Percentiles rank a stretch among this genome's conserved stretches.
phyloP scores from a whole-genome alignment of 306 rosid species.

The Lathyrus aphaca region DNA sequence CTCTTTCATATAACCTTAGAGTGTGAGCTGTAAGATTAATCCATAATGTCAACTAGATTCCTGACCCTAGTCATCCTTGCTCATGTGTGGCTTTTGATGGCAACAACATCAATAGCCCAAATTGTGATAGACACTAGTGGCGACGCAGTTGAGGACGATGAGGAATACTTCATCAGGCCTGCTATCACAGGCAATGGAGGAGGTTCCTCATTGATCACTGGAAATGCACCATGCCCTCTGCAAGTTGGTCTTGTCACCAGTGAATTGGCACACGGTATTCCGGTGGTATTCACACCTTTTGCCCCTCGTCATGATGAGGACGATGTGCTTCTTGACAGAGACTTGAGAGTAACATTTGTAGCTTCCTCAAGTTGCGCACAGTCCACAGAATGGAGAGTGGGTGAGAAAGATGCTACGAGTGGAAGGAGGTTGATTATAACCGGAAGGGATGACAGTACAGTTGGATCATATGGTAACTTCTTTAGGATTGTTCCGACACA shows the following conservation, averaged over 20 bases:
- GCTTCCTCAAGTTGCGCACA: conserved; percentile 24
- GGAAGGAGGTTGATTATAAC: conserved; percentile 43
- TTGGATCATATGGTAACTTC: conserved; percentile 28
- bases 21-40: background rate
- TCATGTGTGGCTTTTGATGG: conserved; percentile 40
- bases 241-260: conserved; percentile 54
- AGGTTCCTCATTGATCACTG: conserved; percentile 49
- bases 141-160: conserved; percentile 38
- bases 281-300: conserved; percentile 50
- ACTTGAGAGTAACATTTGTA: conserved; percentile 46
- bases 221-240: conserved; percentile 46
- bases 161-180: conserved; percentile 62
- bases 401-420: conserved; percentile 11
- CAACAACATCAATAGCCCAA: conserved; percentile 39
- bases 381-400: conserved; percentile 51
- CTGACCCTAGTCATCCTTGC: background rate
- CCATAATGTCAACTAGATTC: background rate
- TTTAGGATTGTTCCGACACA: conserved; percentile 42
- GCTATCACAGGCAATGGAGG: conserved; percentile 66
- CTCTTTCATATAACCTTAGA: background rate
- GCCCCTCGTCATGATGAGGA: conserved; percentile 7
- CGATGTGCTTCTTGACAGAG: conserved; percentile 18
- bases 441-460: conserved; percentile 8
- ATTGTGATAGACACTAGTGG: conserved; percentile 55
- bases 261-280: background rate